These are phyloP conservation scores for Nepenthes alata DNA, from an alignment of 179 eudicot species.

Conservation along the genomic window DNA sequence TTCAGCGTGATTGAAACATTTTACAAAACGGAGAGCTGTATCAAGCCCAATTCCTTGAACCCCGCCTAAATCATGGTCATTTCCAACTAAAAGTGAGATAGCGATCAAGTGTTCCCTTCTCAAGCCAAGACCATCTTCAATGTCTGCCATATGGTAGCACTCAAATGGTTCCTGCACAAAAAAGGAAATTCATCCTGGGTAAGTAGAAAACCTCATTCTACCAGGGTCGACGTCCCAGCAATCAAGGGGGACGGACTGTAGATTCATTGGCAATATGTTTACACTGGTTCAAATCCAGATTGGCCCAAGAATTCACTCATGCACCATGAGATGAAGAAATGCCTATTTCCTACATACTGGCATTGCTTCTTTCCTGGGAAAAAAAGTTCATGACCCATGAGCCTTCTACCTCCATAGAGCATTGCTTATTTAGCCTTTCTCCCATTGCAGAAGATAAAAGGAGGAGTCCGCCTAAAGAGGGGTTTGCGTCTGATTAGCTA, in stretches of 20 bases:
- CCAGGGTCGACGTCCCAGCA: too few species aligned
- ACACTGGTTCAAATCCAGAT: too few species aligned
- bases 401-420: slow-evolving; percentile 1
- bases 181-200: slow-evolving; percentile 1
- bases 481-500: too few species aligned
- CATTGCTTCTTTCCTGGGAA: slow-evolving; percentile 1
- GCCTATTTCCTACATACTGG: not conserved
- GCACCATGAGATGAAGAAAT: not conserved
- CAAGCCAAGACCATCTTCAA: slow-evolving; percentile 70
- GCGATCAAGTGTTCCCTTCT: slow-evolving; percentile 83
- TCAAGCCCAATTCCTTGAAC: slow-evolving; percentile 80
- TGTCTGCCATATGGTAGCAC: slow-evolving; percentile 68
- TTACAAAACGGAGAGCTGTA: slow-evolving; percentile 79
- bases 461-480: too few species aligned
- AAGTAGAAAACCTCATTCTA: not conserved
- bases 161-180: slow-evolving; percentile 75
- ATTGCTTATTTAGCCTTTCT: not conserved
- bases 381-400: not conserved
- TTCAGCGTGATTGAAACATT: slow-evolving; percentile 62
- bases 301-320: too few species aligned
- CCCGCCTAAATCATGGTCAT: slow-evolving; percentile 69
- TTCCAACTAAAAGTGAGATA: slow-evolving; percentile 81
- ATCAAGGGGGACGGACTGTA: too few species aligned
- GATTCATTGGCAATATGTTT: too few species aligned
- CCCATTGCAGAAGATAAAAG: too few species aligned